Conservation (phyloP, 352 stramenopile genomes). For the Phytophthora lateralis region DNA sequence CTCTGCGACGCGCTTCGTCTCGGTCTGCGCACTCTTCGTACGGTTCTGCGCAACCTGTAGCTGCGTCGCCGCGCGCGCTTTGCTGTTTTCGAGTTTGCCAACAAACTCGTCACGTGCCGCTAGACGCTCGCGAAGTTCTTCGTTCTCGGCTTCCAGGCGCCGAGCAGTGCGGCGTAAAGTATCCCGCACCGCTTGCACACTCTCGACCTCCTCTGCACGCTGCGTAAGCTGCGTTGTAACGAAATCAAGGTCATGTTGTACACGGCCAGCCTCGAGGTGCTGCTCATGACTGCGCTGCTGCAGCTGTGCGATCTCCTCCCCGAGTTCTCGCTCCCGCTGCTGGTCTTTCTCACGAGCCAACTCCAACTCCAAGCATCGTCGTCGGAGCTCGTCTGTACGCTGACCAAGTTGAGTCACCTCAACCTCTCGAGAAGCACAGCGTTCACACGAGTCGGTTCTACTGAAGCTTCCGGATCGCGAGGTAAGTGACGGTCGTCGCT, state of each 20-base stretch:
- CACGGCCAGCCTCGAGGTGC: conserved; percentile 13
- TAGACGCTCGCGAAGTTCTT: conserved; percentile 27
- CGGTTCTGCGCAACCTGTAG: conserved; percentile 45
- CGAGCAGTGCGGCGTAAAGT: conserved; percentile 27
- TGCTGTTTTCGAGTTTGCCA: conserved; percentile 25
- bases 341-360: conserved; percentile 40
- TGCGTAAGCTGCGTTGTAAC: conserved; percentile 24
- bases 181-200: conserved; percentile 27
- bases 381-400: conserved; percentile 40
- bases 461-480: conserved; percentile 19
- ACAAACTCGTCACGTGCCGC: conserved; percentile 25
- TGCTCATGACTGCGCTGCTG: conserved; percentile 30
- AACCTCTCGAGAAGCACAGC: conserved; percentile 23
- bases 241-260: conserved; percentile 27
- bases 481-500: conserved; percentile 16
- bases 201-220: conserved; percentile 28
- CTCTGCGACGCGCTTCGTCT: conserved; percentile 31
- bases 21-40: conserved; percentile 28
- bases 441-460: conserved; percentile 25
- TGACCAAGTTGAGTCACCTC: conserved; percentile 29
- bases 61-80: conserved; percentile 31
- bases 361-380: conserved; percentile 52
- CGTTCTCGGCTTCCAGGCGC: conserved; percentile 27
- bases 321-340: conserved; percentile 30
- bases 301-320: conserved; percentile 27